These are phyloP conservation scores for Waltergamsia citrina DNA, from an alignment of 2,329 filamentous ascomycete genomes.

Conservation along the genomic window DNA sequence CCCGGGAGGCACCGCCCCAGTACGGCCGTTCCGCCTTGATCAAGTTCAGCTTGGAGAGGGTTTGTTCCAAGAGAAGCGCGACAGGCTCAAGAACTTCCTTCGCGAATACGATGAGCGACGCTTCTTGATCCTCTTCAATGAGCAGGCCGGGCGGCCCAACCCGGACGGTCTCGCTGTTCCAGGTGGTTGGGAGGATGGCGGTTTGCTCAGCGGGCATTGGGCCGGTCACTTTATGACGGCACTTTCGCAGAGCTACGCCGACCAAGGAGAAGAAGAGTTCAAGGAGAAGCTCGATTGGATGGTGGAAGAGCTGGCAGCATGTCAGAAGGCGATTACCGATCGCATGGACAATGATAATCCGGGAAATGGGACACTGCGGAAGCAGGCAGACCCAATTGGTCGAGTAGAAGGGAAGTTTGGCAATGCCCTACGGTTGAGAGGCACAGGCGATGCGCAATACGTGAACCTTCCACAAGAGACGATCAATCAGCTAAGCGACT, in stretches of 20 bases:
- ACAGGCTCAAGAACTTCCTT: slow-evolving; percentile 18
- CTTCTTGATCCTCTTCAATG: slow-evolving; percentile 20
- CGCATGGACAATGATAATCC: slow-evolving; percentile 10
- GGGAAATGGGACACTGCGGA: background rate
- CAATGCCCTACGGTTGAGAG: slow-evolving; percentile 7
- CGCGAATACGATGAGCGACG: slow-evolving; percentile 16
- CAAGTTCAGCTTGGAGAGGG: slow-evolving; percentile 18
- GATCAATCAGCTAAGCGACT: slow-evolving; percentile 11
- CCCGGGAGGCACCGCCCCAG: slow-evolving; percentile 17
- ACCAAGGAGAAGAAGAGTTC: slow-evolving; percentile 17
- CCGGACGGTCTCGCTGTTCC: slow-evolving; percentile 13
- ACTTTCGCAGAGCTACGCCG: slow-evolving; percentile 20
- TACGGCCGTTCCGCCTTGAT: slow-evolving; percentile 20
- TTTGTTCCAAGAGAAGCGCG: slow-evolving; percentile 20
- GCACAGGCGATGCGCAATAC: slow-evolving; percentile 6
- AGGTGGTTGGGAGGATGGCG: slow-evolving; percentile 23
- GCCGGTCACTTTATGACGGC: slow-evolving; percentile 21
- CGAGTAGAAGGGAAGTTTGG: slow-evolving; percentile 10
- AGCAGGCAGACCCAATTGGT: slow-evolving; percentile 5
- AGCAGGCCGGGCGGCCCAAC: slow-evolving; percentile 19
- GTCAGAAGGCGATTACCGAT: slow-evolving; percentile 18
- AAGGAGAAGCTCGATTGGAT: slow-evolving; percentile 22
- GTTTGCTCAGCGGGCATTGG: slow-evolving; percentile 22
- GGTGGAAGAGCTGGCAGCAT: slow-evolving; percentile 17
- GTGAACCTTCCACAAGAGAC: slow-evolving; percentile 11